These are phyloP conservation scores for Suillus americanus DNA, from an alignment of 768 basidiomycete genomes.

Conservation along the genomic window DNA sequence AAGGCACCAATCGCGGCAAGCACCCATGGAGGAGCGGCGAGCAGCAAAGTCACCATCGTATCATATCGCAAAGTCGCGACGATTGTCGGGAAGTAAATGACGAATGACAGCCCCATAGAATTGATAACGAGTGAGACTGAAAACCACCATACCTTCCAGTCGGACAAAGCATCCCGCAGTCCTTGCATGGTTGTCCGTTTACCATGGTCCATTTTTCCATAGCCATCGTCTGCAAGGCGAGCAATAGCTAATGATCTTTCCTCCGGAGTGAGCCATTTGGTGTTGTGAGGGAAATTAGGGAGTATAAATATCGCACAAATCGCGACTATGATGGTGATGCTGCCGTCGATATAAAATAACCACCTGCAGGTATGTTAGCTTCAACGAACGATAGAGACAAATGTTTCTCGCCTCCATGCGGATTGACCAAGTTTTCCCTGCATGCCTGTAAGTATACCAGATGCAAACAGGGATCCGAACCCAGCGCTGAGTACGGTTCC, in stretches of 20 bases:
- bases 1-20: slow-evolving; percentile 34
- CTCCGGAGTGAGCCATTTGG: slow-evolving; percentile 51
- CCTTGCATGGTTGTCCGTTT: slow-evolving; percentile 34
- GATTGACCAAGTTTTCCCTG: slow-evolving; percentile 60
- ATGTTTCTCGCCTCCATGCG: slow-evolving; percentile 58
- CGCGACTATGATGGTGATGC: slow-evolving; percentile 49
- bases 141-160: slow-evolving; percentile 62
- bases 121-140: slow-evolving; percentile 29
- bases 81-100: slow-evolving; percentile 35
- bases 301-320: slow-evolving; percentile 56
- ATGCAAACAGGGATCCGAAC: slow-evolving; percentile 72
- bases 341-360: slow-evolving; percentile 66
- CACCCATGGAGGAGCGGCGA: slow-evolving; percentile 40
- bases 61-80: slow-evolving; percentile 31
- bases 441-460: slow-evolving; percentile 67
- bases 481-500: slow-evolving; percentile 75
- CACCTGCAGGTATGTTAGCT: slow-evolving; percentile 38
- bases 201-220: slow-evolving; percentile 54
- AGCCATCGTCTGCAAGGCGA: slow-evolving; percentile 62
- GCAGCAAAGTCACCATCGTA: slow-evolving; percentile 39
- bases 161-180: slow-evolving; percentile 54
- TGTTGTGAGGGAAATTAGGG: slow-evolving; percentile 65
- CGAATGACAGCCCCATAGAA: slow-evolving; percentile 63
- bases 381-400: neutral
- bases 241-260: slow-evolving; percentile 52